phyloP scores from a whole-genome alignment of 208 protist genomes.

The Crithidia fasciculata region DNA sequence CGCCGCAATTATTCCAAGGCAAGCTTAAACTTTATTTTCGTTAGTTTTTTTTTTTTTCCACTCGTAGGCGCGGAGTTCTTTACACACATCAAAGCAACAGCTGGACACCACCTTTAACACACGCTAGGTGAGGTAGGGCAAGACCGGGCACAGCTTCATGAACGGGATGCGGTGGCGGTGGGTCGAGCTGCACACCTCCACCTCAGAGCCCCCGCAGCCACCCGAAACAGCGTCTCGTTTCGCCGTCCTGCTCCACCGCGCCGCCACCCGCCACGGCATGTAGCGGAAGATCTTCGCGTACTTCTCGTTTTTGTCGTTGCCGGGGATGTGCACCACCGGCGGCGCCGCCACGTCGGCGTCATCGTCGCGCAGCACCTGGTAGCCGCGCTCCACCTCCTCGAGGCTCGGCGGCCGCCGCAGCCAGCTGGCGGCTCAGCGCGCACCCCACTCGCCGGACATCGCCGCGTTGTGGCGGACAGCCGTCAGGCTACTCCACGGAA shows the following conservation, averaged over 20 bases:
- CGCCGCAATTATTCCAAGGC: no score
- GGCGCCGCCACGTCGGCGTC: slow-evolving; percentile 11
- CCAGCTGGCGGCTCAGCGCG: slow-evolving; percentile 14
- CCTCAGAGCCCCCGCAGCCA: slow-evolving; percentile 1
- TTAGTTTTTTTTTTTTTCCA: no score
- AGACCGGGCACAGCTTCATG: neutral
- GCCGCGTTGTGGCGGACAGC: slow-evolving; percentile 4
- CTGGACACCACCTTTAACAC: neutral
- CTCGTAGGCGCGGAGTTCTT: no score
- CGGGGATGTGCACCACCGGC: slow-evolving; percentile 16
- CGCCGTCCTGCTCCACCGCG: slow-evolving; percentile 12
- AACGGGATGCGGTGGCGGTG: slow-evolving; percentile 11
- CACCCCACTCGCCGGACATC: slow-evolving; percentile 13
- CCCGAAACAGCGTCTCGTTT: slow-evolving; percentile 19
- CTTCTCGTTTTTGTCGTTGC: slow-evolving; percentile 16
- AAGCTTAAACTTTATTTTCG: no score
- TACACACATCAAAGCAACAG: no score
- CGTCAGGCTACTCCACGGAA: neutral
- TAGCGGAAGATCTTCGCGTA: slow-evolving; percentile 18
- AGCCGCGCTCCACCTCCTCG: slow-evolving; percentile 8
- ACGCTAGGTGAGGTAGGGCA: slow-evolving; percentile 5
- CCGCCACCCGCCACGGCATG: slow-evolving; percentile 12
- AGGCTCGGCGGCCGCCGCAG: slow-evolving; percentile 10
- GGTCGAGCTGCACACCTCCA: slow-evolving; percentile 4
- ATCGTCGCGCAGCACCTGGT: slow-evolving; percentile 10